A percentile compares a stretch with the other conserved stretches of the same genome.
These are phyloP conservation scores for Fusarium palustre DNA, from an alignment of 2,329 filamentous ascomycete genomes.

Conservation along the genomic window DNA sequence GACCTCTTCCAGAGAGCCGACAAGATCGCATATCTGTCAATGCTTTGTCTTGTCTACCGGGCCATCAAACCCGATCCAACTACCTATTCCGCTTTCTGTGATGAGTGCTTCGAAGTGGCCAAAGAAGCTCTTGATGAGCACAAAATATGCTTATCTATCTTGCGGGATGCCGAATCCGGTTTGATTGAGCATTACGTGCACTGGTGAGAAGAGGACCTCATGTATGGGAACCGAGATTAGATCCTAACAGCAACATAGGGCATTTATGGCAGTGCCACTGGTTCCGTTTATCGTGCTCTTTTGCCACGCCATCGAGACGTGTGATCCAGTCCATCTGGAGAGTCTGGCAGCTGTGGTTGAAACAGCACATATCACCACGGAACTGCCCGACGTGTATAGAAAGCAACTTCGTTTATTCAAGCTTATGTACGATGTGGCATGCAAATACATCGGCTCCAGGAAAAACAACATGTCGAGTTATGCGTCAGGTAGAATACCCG, in stretches of 20 bases:
- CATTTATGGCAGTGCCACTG: not conserved
- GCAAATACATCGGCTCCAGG: constrained; percentile 1
- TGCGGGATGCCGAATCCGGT: not conserved
- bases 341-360: constrained; percentile 2
- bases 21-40: constrained; percentile 4
- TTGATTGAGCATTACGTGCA: constrained; percentile 10
- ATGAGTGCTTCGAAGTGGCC: not conserved
- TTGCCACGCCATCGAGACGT: constrained; percentile 21
- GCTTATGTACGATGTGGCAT: constrained; percentile 11
- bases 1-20: constrained; percentile 8
- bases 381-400: constrained; percentile 2
- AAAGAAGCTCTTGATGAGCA: constrained; percentile 8
- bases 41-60: constrained; percentile 5
- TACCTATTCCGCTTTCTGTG: not conserved
- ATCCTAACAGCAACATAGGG: not conserved
- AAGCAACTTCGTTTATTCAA: constrained; percentile 18
- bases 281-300: constrained; percentile 17
- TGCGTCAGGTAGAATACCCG: not conserved
- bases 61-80: not conserved
- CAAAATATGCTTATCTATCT: not conserved
- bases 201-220: not conserved
- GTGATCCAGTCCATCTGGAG: not conserved
- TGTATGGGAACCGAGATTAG: accelerated
- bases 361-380: not conserved
- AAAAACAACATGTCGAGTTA: not conserved